Conservation (phyloP, 2,329 filamentous ascomycete species). For the Aspergillus japonicus region DNA sequence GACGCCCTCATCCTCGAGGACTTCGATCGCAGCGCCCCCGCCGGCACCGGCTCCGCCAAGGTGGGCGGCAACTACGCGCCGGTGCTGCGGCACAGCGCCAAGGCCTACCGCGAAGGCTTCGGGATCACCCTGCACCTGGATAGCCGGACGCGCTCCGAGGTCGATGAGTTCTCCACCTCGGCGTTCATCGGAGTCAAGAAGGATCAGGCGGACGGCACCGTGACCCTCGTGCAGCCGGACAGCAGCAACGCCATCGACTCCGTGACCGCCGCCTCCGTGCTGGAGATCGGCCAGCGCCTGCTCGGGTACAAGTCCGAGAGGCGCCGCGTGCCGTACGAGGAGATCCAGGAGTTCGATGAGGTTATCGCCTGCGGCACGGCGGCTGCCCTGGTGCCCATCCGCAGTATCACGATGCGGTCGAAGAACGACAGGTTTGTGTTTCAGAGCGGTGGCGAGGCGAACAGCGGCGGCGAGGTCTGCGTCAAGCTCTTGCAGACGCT, state of each 20-base stretch:
- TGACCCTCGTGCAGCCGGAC: slow-evolving; percentile 82
- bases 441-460: slow-evolving; percentile 41
- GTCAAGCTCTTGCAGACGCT: slow-evolving; percentile 70
- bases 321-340: slow-evolving; percentile 61
- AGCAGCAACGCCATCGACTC: slow-evolving; percentile 84
- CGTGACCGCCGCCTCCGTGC: slow-evolving; percentile 77
- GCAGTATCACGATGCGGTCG: slow-evolving; percentile 75
- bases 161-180: slow-evolving; percentile 95
- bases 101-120: slow-evolving; percentile 72
- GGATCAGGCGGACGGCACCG: slow-evolving; percentile 51
- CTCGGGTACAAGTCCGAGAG: slow-evolving; percentile 85
- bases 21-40: slow-evolving; percentile 89
- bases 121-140: slow-evolving; percentile 96
- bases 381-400: slow-evolving; percentile 85
- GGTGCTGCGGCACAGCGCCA: slow-evolving; percentile 82
- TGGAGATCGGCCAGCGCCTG: slow-evolving; percentile 66
- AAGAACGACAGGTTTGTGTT: slow-evolving; percentile 58
- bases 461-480: slow-evolving; percentile 64
- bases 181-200: slow-evolving; percentile 81
- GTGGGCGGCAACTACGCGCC: slow-evolving; percentile 95
- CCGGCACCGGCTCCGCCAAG: slow-evolving; percentile 88
- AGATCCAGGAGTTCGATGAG: slow-evolving; percentile 66
- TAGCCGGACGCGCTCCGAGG: slow-evolving; percentile 75
- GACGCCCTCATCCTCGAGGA: slow-evolving; percentile 84
- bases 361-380: slow-evolving; percentile 91